A percentile compares a stretch with the other conserved stretches of the same genome.
Evolutionary conservation across 371 early-diverging fungal species (phyloP).

Genomic region (Apophysomyces ossiformis): DNA sequence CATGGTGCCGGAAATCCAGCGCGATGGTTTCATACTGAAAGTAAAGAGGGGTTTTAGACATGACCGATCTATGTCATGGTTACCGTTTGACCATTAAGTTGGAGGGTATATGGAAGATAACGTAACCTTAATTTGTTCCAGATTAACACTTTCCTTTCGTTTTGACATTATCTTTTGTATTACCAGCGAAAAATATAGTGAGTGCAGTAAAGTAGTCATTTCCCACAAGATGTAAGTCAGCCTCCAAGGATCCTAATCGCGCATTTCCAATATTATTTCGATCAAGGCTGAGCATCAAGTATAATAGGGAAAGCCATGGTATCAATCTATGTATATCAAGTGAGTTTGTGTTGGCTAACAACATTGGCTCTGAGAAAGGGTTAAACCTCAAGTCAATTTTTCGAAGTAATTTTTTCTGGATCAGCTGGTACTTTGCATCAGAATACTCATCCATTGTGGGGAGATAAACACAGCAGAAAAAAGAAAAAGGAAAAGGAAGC

Average conservation of each 20-base stretch:
- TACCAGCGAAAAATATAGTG: constrained; percentile 49
- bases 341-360: not conserved
- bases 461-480: not conserved
- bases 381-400: constrained; percentile 26
- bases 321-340: constrained; percentile 30
- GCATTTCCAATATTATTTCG: constrained; percentile 56
- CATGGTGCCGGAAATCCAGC: constrained; percentile 47
- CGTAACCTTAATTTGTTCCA: constrained; percentile 23
- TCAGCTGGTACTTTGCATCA: not conserved
- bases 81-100: constrained; percentile 35
- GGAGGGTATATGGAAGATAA: constrained; percentile 32
- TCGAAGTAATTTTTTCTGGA: constrained; percentile 18
- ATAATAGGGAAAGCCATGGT: constrained; percentile 44
- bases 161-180: not conserved
- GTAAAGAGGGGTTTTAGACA: not conserved
- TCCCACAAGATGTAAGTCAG: constrained; percentile 37
- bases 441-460: not conserved
- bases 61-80: not conserved
- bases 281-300: constrained; percentile 43
- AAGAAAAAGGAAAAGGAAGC: not conserved
- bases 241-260: constrained; percentile 40
- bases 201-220: constrained; percentile 50
- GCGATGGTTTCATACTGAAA: constrained; percentile 32
- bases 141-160: not conserved
- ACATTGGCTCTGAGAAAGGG: not conserved